A percentile compares a stretch with the other conserved stretches of the same genome.
These are phyloP conservation scores for Acacia confusa DNA, from an alignment of 306 rosid genomes.

Conservation along the genomic window DNA sequence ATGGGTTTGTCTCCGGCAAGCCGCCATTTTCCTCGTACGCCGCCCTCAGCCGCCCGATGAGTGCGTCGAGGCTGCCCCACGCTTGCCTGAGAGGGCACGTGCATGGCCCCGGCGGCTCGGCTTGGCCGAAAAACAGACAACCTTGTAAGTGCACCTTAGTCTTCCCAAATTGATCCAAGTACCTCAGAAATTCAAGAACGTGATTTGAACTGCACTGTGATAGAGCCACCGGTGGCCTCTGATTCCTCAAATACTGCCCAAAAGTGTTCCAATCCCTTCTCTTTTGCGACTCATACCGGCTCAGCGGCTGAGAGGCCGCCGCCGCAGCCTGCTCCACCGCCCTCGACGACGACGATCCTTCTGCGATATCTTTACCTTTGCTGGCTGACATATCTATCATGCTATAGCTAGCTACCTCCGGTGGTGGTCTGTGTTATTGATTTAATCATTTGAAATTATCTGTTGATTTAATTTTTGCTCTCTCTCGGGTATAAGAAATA, in stretches of 20 bases:
- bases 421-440: not conserved
- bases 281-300: constrained; percentile 84
- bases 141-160: constrained; percentile 71
- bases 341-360: constrained; percentile 43
- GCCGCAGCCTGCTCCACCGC: not conserved
- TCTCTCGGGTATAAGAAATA: not conserved
- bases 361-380: constrained; percentile 51
- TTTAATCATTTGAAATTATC: constrained; percentile 39
- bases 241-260: constrained; percentile 87
- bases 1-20: constrained; percentile 77
- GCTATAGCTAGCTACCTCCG: not conserved
- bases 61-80: constrained; percentile 88
- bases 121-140: constrained; percentile 78
- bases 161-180: constrained; percentile 82
- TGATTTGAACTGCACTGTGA: constrained; percentile 76
- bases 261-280: constrained; percentile 90
- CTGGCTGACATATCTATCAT: constrained; percentile 41
- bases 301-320: constrained; percentile 35
- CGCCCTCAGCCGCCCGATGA: constrained; percentile 85
- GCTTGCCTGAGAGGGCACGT: constrained; percentile 88
- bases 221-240: constrained; percentile 72
- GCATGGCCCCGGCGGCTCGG: constrained; percentile 79
- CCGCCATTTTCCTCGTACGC: constrained; percentile 98
- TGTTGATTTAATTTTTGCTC: constrained; percentile 7
- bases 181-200: constrained; percentile 76